phyloP scores from a whole-genome alignment of 192 early-diverging fungal species.

The Coemansia sp. region DNA sequence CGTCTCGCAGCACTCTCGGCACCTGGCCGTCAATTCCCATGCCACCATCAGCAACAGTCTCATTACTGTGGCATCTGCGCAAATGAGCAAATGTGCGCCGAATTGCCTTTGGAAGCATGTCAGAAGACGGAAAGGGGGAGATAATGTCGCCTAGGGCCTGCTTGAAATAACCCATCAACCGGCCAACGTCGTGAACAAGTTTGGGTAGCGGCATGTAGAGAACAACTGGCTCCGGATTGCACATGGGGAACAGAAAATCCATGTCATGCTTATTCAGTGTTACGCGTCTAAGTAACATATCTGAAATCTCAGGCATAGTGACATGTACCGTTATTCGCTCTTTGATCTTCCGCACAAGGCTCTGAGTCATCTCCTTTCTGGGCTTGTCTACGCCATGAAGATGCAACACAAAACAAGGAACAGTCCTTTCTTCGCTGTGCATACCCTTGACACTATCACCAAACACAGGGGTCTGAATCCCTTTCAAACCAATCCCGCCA shows the following conservation, averaged over 20 bases:
- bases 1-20: conserved; percentile 27
- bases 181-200: conserved; percentile 47
- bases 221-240: conserved; percentile 50
- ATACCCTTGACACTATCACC: conserved; percentile 5
- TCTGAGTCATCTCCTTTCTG: conserved; percentile 39
- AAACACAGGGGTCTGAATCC: not conserved
- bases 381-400: conserved; percentile 48
- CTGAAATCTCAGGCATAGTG: conserved; percentile 51
- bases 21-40: conserved; percentile 29
- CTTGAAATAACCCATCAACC: conserved; percentile 38
- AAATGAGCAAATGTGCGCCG: conserved; percentile 43
- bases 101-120: conserved; percentile 32
- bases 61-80: conserved; percentile 16
- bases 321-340: conserved; percentile 44
- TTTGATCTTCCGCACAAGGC: conserved; percentile 45
- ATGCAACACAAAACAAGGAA: conserved; percentile 36
- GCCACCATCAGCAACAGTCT: not conserved
- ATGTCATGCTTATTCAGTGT: conserved; percentile 48
- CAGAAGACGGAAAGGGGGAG: conserved; percentile 35
- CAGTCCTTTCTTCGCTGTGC: conserved; percentile 24
- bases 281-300: conserved; percentile 40
- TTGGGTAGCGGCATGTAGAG: conserved; percentile 51
- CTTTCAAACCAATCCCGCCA: not conserved
- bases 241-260: conserved; percentile 48
- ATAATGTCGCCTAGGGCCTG: conserved; percentile 47